Conservation (phyloP, 441 rosid genomes). For the Breynia disticha region DNA sequence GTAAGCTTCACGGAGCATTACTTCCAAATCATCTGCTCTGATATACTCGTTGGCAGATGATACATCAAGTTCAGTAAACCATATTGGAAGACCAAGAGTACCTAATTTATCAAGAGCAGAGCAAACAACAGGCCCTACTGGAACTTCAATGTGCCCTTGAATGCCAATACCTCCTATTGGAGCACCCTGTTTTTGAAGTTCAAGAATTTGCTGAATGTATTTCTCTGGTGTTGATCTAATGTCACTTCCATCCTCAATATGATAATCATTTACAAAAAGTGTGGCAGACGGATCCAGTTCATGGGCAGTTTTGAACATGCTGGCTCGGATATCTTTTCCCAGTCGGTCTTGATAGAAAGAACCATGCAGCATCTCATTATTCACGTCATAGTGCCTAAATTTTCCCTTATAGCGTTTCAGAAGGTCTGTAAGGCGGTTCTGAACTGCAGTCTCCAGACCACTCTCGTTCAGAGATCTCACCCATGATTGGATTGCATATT, state of each 20-base stretch:
- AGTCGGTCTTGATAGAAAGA: constrained; percentile 65
- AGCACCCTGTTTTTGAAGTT: constrained; percentile 72
- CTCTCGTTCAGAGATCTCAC: constrained; percentile 46
- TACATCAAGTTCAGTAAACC: constrained; percentile 91
- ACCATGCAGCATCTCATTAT: constrained; percentile 91
- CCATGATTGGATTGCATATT: constrained; percentile 64
- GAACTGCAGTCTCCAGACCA: constrained; percentile 48
- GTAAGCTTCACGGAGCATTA: constrained; percentile 77
- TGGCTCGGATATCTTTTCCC: constrained; percentile 48
- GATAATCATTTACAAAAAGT: constrained; percentile 81
- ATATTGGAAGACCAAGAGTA: constrained; percentile 69
- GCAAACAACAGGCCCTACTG: constrained; percentile 60
- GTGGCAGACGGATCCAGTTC: constrained; percentile 62
- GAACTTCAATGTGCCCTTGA: constrained; percentile 77
- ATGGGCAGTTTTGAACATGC: constrained; percentile 64
- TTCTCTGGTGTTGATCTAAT: constrained; percentile 61
- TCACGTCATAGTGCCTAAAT: constrained; percentile 78
- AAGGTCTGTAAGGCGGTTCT: constrained; percentile 53
- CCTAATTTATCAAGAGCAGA: constrained; percentile 70
- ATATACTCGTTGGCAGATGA: constrained; percentile 57
- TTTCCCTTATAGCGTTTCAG: constrained; percentile 65
- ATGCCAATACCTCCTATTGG: constrained; percentile 76
- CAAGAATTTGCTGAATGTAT: constrained; percentile 50
- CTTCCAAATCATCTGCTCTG: constrained; percentile 84
- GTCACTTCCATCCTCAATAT: constrained; percentile 72